Conservation (phyloP, 352 stramenopile genomes). For the Globisporangium radiosum region DNA sequence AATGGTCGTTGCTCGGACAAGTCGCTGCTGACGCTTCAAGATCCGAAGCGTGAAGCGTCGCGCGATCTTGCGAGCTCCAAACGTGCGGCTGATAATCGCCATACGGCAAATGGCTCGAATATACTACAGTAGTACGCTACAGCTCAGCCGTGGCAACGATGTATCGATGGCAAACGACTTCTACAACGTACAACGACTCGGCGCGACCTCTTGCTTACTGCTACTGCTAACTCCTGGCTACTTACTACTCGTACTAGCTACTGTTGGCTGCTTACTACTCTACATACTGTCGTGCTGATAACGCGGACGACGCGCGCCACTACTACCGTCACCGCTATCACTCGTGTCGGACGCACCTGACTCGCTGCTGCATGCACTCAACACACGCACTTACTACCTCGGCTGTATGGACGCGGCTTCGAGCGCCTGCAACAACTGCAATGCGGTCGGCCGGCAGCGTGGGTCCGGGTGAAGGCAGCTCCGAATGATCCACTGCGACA, state of each 20-base stretch:
- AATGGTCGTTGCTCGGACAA: no score
- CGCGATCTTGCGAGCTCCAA: no score
- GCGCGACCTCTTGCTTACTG: no score
- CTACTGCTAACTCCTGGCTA: background rate
- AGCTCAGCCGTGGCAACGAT: no score
- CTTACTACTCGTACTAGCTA: slow-evolving; percentile 7
- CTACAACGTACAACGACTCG: no score
- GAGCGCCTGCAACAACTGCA: slow-evolving; percentile 54
- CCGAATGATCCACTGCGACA: slow-evolving; percentile 64
- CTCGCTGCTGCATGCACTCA: background rate
- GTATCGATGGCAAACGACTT: no score
- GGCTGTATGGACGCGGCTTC: slow-evolving; percentile 26
- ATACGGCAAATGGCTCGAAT: no score
- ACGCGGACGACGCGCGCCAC: background rate
- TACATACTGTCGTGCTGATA: background rate
- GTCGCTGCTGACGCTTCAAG: no score
- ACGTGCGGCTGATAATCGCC: no score
- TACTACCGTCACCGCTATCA: no score
- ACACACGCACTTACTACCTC: background rate
- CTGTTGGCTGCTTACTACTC: slow-evolving; percentile 4
- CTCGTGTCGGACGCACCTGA: background rate
- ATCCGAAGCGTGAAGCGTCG: no score
- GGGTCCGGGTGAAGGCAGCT: slow-evolving; percentile 62
- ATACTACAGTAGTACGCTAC: no score
- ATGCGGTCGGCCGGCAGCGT: slow-evolving; percentile 47